Evolutionary conservation across 1,284 basidiomycete species (phyloP), one percentile per base, ranked within the genome.

Genomic region (Wolfiporia cocos): DNA sequence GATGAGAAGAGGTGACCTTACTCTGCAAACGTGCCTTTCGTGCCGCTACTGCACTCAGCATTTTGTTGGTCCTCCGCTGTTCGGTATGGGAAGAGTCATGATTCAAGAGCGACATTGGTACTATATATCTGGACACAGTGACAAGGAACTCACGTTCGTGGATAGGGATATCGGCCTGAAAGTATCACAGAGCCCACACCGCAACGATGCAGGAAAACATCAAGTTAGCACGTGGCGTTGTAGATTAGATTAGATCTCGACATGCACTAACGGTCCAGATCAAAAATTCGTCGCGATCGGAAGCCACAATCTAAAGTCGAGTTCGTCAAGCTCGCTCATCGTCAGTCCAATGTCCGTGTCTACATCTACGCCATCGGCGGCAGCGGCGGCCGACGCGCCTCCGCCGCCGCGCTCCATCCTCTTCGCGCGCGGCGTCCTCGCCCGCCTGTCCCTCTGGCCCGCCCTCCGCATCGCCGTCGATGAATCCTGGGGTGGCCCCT

Each of bases 341-440:
- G 26, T n/a, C n/a, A n/a, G 14, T 9, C 15, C 37, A 10, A 15
- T 7, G 7, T 10, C 24, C 37, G 33, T 32, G 31, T 40, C 29
- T 5, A 28, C 38, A 12, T n/a, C 31, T 12, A 33, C 38, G 4
- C 22, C 31, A 11, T 9, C 36, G 17, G 3, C 36, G 5, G 14
- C 35, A 20, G n/a, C 22, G 17, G 5, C 37, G 2, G 17, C 37
- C 3, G n/a, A n/a, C 21, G 23, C 22, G 2, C 22, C n/a, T 2
- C 41, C 41, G 2, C 58, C 72, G 18, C 59, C 66, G 3, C 59
- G 61, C n/a, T 67, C 74, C n/a, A 58, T 86, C 23, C 74, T 87
- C 49, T 92, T 94, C 56, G 91, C 92, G 9, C 78, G 89, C 24
- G 88, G 89, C 7, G 76, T 87, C 9, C 73, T 93, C 46, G 80